Evolutionary conservation across 805 yeast genomes (phyloP).

Genomic region (Candida vartiovaarae): DNA sequence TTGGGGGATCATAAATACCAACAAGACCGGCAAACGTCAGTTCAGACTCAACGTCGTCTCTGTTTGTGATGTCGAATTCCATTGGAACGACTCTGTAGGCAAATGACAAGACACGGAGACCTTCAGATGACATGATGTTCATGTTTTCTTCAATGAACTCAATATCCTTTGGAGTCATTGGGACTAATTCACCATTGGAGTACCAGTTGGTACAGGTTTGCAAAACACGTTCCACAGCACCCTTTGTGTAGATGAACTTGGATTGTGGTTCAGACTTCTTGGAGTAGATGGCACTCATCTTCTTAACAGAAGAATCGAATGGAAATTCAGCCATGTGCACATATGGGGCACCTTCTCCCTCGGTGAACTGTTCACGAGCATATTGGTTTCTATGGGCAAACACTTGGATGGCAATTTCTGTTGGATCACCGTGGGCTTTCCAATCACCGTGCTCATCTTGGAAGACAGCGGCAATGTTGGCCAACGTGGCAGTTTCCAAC

Average conservation of each 20-base stretch:
- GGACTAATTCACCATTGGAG: conserved; percentile 24
- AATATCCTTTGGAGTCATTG: conserved; percentile 36
- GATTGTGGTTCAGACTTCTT: conserved; percentile 24
- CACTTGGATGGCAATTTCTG: conserved; percentile 83
- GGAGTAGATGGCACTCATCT: conserved; percentile 59
- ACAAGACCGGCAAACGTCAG: conserved; percentile 59
- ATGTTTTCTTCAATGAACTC: conserved; percentile 44
- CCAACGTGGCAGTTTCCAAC: conserved; percentile 64
- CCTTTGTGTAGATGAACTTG: conserved; percentile 47
- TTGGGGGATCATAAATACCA: conserved; percentile 79
- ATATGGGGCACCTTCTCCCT: conserved; percentile 25
- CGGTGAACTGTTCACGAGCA: conserved; percentile 38
- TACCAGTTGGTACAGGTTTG: conserved; percentile 50
- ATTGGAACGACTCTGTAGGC: conserved; percentile 38
- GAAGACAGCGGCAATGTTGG: conserved; percentile 68
- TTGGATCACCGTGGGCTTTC: conserved; percentile 85
- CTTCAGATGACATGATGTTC: conserved; percentile 53
- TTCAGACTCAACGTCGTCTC: conserved; percentile 43
- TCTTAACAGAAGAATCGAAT: conserved; percentile 66
- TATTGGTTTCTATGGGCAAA: conserved; percentile 53
- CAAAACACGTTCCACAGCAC: conserved; percentile 70
- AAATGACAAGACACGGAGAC: conserved; percentile 68
- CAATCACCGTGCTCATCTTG: conserved; percentile 42
- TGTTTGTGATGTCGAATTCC: conserved; percentile 25
- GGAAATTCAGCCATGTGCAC: conserved; percentile 59